Percentiles rank a stretch among this genome's conserved stretches.
These are phyloP conservation scores for Cystobasidium ongulense DNA, from an alignment of 768 basidiomycete genomes.

Conservation along the genomic window DNA sequence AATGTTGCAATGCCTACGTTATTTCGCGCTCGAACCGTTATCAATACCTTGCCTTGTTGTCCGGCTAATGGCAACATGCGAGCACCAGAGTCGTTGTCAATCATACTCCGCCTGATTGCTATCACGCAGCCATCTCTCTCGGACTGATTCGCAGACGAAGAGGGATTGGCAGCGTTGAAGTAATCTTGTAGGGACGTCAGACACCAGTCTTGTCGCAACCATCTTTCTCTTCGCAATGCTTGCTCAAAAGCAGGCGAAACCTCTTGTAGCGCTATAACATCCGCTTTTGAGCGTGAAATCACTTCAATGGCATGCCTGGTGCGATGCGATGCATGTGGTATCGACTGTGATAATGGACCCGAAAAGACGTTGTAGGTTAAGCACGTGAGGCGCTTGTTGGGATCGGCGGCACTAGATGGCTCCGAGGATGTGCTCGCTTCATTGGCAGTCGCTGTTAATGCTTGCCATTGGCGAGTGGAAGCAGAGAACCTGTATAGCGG, in stretches of 20 bases:
- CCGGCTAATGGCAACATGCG: conserved; percentile 18
- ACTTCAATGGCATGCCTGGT: neutral
- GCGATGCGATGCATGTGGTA: conserved; percentile 15
- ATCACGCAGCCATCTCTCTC: conserved; percentile 34
- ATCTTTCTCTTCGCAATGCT: neutral
- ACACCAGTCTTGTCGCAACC: conserved; percentile 1
- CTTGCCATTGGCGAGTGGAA: neutral
- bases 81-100: neutral
- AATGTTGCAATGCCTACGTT: neutral
- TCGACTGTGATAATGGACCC: neutral
- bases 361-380: conserved; percentile 30
- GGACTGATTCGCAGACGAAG: neutral
- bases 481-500: neutral
- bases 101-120: neutral
- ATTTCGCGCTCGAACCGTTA: neutral
- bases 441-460: neutral
- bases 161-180: conserved; percentile 6
- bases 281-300: neutral
- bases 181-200: conserved; percentile 29
- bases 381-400: neutral
- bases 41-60: conserved; percentile 31
- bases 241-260: conserved; percentile 29
- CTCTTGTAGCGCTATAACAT: conserved; percentile 36
- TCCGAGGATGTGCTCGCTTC: neutral
- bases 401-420: neutral